phyloP scores from a whole-genome alignment of 208 protist species.

The Wallacemonas sp. region DNA sequence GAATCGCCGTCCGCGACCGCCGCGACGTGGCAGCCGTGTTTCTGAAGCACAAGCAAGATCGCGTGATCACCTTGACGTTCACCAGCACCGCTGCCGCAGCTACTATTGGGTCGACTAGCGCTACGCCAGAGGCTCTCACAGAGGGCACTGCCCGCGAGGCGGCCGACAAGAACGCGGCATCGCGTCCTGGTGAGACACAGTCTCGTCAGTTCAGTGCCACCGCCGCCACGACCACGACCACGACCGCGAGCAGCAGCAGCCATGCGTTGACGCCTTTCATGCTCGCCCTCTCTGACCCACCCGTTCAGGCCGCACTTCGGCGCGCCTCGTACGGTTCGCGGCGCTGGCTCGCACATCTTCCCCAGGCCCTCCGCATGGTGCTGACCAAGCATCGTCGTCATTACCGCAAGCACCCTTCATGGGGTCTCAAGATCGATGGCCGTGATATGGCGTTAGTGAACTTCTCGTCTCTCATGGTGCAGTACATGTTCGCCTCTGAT shows the following conservation, averaged over 20 bases:
- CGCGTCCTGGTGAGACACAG: too few relatives aligned
- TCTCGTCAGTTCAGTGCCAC: too few relatives aligned
- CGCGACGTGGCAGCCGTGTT: constrained; percentile 42
- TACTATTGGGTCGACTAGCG: too few relatives aligned
- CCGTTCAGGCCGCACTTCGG: neutral
- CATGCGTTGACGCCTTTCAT: neutral
- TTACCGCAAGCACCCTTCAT: constrained; percentile 22
- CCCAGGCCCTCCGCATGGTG: constrained; percentile 28
- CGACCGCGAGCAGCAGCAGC: neutral
- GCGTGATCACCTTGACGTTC: constrained; percentile 28
- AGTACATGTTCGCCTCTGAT: constrained; percentile 25
- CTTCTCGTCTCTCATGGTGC: constrained; percentile 28
- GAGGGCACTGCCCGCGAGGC: too few relatives aligned
- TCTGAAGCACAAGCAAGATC: constrained; percentile 16
- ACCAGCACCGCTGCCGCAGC: neutral
- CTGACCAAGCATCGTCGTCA: constrained; percentile 22
- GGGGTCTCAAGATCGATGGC: constrained; percentile 37
- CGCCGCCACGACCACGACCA: too few relatives aligned
- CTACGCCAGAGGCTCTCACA: too few relatives aligned
- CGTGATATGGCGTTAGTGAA: constrained; percentile 44
- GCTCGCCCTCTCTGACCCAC: neutral
- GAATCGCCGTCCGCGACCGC: constrained; percentile 19
- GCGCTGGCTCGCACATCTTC: constrained; percentile 33
- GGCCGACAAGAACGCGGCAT: too few relatives aligned
- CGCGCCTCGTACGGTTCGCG: constrained; percentile 17